Conservation (phyloP, 169 alveolate genomes). For the Eimeria tenella region DNA sequence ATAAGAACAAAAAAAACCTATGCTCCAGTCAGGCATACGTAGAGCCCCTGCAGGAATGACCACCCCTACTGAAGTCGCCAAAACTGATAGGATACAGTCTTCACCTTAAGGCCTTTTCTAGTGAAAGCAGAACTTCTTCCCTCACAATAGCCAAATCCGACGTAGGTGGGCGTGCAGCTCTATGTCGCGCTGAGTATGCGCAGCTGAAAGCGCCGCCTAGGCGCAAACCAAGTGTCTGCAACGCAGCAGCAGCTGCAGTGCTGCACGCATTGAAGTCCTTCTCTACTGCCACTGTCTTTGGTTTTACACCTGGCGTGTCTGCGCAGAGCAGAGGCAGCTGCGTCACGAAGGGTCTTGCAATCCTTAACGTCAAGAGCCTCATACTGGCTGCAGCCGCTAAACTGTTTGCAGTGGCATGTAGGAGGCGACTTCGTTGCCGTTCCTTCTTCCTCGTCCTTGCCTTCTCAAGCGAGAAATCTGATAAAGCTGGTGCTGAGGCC, state of each 20-base stretch:
- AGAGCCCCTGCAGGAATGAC: neutral
- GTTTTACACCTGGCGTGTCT: neutral
- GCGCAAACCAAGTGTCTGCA: constrained; percentile 61
- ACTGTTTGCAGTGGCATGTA: neutral
- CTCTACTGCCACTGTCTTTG: neutral
- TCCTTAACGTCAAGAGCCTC: constrained; percentile 30
- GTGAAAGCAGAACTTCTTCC: constrained; percentile 5
- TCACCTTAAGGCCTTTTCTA: constrained; percentile 36
- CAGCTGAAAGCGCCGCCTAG: neutral
- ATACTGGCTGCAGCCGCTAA: constrained; percentile 29
- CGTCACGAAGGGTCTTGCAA: constrained; percentile 37
- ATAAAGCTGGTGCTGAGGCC: neutral
- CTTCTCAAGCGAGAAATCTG: neutral
- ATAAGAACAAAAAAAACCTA: too few relatives aligned
- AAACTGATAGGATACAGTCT: neutral
- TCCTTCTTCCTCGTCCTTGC: constrained; percentile 11
- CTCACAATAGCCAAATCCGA: neutral
- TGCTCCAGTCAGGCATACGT: too few relatives aligned
- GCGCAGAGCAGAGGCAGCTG: constrained; percentile 63
- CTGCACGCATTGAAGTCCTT: constrained; percentile 34
- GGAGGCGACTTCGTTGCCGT: constrained; percentile 22
- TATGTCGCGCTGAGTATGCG: neutral
- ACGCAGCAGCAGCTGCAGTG: constrained; percentile 47
- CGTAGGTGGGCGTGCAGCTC: constrained; percentile 10
- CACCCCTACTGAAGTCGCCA: neutral